phyloP scores from a whole-genome alignment of 2,329 filamentous ascomycete genomes.

The Epichloe amarillans region DNA sequence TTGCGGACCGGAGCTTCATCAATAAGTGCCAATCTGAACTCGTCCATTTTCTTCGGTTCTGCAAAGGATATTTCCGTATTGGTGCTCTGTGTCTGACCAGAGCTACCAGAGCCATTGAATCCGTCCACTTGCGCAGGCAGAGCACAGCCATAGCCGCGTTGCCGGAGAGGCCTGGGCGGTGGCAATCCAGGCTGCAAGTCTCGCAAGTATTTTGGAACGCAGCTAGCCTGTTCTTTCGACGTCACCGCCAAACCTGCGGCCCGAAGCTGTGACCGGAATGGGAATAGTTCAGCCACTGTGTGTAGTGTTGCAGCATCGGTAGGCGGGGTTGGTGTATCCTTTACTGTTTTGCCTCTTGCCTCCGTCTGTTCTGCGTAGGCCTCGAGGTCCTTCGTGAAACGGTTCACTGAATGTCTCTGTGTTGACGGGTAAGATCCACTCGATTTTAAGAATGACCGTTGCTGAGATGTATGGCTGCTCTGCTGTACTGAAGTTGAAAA shows the following conservation, averaged over 20 bases:
- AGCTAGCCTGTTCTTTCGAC: slow-evolving; percentile 30
- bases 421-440: slow-evolving; percentile 29
- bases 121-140: slow-evolving; percentile 17
- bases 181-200: slow-evolving; percentile 1
- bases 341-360: slow-evolving; percentile 22
- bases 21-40: slow-evolving; percentile 21
- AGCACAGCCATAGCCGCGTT: neutral
- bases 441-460: neutral
- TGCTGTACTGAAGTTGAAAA: slow-evolving; percentile 16
- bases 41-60: slow-evolving; percentile 15
- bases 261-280: slow-evolving; percentile 39
- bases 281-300: slow-evolving; percentile 39
- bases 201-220: slow-evolving; percentile 10
- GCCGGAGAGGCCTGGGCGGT: neutral
- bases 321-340: slow-evolving; percentile 26
- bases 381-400: slow-evolving; percentile 19
- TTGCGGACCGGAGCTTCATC: slow-evolving; percentile 16
- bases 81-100: slow-evolving; percentile 12
- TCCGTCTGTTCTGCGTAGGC: slow-evolving; percentile 21
- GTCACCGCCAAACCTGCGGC: slow-evolving; percentile 43
- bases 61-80: slow-evolving; percentile 21
- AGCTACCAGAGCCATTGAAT: slow-evolving; percentile 7
- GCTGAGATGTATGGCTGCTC: neutral
- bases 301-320: slow-evolving; percentile 31
- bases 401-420: slow-evolving; percentile 27